A percentile compares a stretch with the other conserved stretches of the same genome.
Evolutionary conservation across 805 yeast species (phyloP).

Genomic region (Priceomyces haplophilus): DNA sequence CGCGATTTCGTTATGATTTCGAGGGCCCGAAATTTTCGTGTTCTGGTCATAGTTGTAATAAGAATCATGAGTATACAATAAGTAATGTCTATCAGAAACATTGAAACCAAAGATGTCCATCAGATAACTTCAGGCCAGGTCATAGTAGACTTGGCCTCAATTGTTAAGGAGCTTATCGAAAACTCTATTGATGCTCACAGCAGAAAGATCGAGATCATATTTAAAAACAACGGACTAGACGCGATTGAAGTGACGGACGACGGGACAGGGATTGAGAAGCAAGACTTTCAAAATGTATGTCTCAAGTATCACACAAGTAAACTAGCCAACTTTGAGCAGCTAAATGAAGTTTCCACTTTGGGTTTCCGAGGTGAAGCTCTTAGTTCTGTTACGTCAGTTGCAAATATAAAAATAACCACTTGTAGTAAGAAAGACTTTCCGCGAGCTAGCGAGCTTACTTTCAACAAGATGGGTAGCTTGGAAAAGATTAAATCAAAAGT

Average conservation of each 20-base stretch:
- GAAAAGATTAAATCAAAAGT: constrained; percentile 31
- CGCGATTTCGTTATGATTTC: too few species aligned
- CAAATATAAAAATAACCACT: constrained; percentile 49
- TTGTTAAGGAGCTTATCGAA: constrained; percentile 83
- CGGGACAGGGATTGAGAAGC: constrained; percentile 58
- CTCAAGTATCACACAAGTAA: constrained; percentile 69
- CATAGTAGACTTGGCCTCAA: constrained; percentile 70
- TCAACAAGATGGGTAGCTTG: constrained; percentile 55
- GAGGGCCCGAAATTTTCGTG: too few species aligned
- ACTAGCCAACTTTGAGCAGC: constrained; percentile 52
- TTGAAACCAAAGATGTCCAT: constrained; percentile 55
- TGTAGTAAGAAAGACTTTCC: constrained; percentile 50
- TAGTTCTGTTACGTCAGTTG: constrained; percentile 62
- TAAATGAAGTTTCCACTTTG: constrained; percentile 48
- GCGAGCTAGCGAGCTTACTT: constrained; percentile 53
- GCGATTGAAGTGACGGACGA: constrained; percentile 66
- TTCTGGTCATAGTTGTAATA: too few species aligned
- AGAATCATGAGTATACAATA: too few species aligned
- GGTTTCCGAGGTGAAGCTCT: constrained; percentile 86
- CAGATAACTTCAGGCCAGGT: constrained; percentile 91
- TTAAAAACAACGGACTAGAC: constrained; percentile 72
- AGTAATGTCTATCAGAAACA: constrained; percentile 20
- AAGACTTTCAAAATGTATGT: constrained; percentile 55
- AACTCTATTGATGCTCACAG: constrained; percentile 82
- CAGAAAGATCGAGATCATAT: constrained; percentile 60